phyloP scores from a whole-genome alignment of 257 asterid genomes.

The Agastache rugosa region DNA sequence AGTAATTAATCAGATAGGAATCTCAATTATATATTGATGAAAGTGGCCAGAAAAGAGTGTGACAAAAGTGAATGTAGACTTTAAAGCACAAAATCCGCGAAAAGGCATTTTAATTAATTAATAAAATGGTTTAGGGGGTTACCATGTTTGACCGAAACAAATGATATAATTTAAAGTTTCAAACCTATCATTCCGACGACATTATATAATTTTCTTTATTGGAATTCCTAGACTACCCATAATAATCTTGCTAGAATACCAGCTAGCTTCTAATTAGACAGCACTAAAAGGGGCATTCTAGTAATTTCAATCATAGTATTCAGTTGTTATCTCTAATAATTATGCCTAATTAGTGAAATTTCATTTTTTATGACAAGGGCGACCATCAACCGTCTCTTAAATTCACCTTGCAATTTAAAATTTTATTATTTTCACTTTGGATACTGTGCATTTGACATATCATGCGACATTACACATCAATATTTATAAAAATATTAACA shows the following conservation, averaged over 20 bases:
- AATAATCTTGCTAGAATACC: conserved; percentile 12
- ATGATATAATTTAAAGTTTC: not conserved
- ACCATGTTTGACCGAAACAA: conserved; percentile 24
- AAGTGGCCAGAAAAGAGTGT: not conserved
- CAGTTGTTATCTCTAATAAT: too few species aligned
- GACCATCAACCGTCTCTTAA: too few species aligned
- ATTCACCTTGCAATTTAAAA: too few species aligned
- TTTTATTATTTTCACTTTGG: too few species aligned
- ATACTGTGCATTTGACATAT: too few species aligned
- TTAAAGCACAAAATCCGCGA: conserved; percentile 1
- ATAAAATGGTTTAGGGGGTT: not conserved
- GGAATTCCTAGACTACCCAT: not conserved
- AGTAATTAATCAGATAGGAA: not conserved
- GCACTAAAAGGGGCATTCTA: too few species aligned
- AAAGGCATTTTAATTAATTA: not conserved
- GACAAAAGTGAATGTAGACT: conserved; percentile 7
- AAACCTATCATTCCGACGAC: not conserved
- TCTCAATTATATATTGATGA: not conserved
- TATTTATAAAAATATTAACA: too few species aligned
- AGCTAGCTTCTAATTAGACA: not conserved
- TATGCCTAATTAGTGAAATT: not conserved
- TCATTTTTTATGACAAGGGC: not conserved
- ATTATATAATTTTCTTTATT: not conserved
- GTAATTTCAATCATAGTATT: too few species aligned
- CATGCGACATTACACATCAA: too few species aligned